Evolutionary conservation across 371 early-diverging fungal species (phyloP), one percentile per base, ranked within the genome.

Genomic region (Lichtheimia corymbifera): DNA sequence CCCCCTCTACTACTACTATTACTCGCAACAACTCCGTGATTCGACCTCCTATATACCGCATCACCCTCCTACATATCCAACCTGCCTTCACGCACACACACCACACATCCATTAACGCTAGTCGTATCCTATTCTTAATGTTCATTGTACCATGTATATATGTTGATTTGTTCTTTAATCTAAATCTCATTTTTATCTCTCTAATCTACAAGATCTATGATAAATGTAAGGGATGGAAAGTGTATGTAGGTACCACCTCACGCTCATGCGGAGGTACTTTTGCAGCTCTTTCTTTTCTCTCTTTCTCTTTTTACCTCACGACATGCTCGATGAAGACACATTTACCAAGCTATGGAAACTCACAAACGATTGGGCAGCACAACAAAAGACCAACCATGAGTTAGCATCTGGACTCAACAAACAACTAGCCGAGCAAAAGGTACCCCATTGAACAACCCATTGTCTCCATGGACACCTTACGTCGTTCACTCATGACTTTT

Each of bases 361-460:
- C 22, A 59, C 73, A 22, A 75, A 66, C 57, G 79, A 73, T 44
- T 28, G 74, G 27, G 53, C 67, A 17, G 55, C 59, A 12, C 71
- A 69, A 24, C 71, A 75, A 25, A 73, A 75, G 50, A 56, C 59
- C 2, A 74, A 75, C 42, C 73, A 78, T 30, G 70, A 71, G 3
- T 22, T 78, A 5, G 72, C 73, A 9, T 6, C 61, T 1, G 64
- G 56, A 3, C 28, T 75, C 11, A 59, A 58, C 9, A 35, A 51
- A 3, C 71, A 73, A 42, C 25, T 73, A 15, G 25, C 47, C 15
- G 72, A 75, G 41, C 47, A 70, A 11, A 73, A 78, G 60, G 78
- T 78, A 63, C 17, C 24, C 12, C n/a, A 63, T 44, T n/a, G n/a
- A 43, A 43, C 9, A 18, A n/a, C n/a, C n/a, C 4, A 13, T 1